Evolutionary conservation across 805 yeast genomes (phyloP), one percentile per base, ranked within the genome.

Genomic region (Lipomyces chichibuensis): DNA sequence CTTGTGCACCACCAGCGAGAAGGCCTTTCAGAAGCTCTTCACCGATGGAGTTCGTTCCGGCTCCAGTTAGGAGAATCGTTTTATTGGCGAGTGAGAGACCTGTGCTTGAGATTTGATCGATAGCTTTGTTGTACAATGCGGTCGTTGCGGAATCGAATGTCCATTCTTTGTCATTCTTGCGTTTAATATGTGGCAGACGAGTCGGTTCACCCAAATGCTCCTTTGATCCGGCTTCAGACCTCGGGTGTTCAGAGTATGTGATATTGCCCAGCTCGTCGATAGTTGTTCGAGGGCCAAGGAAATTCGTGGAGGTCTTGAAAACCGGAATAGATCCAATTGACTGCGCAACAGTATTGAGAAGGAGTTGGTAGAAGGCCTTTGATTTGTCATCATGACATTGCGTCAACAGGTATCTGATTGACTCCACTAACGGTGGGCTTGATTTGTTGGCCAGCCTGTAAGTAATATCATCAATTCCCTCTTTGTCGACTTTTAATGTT

Each of bases 31-130:
- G 84, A 73, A 95, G 86, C 80, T 93, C 97, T 69, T 97, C 97
- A 82, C 98, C 99, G 77, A 94, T 94, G 62, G 98, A 94, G 63
- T 98, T 98, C 60, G 90, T 92, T 84, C 99, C 99, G 60, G 98
- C 98, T 84, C 99, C 99, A 60, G 98, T 94, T 71, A 94, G 83
- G 76, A 94, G 85, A 63, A 92, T 97, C 73, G 88, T 87, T 80
- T 92, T 94, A 78, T 87, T 91, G 78, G 88, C 87, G 83, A 88
- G 95, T 54, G 97, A 85, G 65, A 92, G 85, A 83, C 99, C 99
- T 74, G 93, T 93, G 71, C 92, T 86, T 43, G 98, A 97, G 79
- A 95, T 96, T 68, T 85, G 84, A 81, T 94, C 98, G 77, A 95
- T 87, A 67, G 95, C 96, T 77, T 91, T 92, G 79, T 94, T 85